A percentile compares a stretch with the other conserved stretches of the same genome.
Conservation (phyloP, 2,329 filamentous ascomycete species). For the Fusarium nanum region DNA sequence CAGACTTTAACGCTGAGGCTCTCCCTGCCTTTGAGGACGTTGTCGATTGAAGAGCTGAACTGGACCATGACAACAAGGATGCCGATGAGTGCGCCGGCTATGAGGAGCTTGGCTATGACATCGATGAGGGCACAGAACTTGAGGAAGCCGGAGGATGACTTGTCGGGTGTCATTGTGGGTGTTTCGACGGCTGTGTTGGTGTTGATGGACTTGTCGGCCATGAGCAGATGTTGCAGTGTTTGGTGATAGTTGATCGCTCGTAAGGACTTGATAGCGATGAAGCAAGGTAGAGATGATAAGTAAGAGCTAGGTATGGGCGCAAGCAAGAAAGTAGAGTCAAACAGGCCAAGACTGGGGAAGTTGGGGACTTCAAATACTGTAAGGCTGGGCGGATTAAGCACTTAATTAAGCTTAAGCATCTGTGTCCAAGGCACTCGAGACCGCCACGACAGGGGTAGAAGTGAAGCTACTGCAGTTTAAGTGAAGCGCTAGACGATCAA, state of each 20-base stretch:
- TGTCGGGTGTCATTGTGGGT: constrained; percentile 18
- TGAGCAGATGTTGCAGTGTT: background rate
- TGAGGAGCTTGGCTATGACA: constrained; percentile 30
- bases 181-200: background rate
- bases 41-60: constrained; percentile 8
- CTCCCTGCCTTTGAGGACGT: constrained; percentile 10
- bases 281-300: too few species aligned
- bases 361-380: constrained; percentile 23
- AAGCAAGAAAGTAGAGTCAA: background rate
- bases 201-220: constrained; percentile 25
- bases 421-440: constrained; percentile 10
- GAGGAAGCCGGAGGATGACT: constrained; percentile 23
- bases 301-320: background rate
- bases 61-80: constrained; percentile 30
- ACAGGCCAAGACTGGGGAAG: background rate
- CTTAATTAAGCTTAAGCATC: constrained; percentile 25
- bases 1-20: background rate
- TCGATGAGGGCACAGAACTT: constrained; percentile 36
- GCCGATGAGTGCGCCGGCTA: constrained; percentile 33
- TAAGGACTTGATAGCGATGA: background rate
- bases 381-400: constrained; percentile 9
- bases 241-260: background rate
- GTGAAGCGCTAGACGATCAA: background rate
- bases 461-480: constrained; percentile 11
- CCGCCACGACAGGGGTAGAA: constrained; percentile 19